Conservation (phyloP, 768 basidiomycete species). For the Boletus sp. region DNA sequence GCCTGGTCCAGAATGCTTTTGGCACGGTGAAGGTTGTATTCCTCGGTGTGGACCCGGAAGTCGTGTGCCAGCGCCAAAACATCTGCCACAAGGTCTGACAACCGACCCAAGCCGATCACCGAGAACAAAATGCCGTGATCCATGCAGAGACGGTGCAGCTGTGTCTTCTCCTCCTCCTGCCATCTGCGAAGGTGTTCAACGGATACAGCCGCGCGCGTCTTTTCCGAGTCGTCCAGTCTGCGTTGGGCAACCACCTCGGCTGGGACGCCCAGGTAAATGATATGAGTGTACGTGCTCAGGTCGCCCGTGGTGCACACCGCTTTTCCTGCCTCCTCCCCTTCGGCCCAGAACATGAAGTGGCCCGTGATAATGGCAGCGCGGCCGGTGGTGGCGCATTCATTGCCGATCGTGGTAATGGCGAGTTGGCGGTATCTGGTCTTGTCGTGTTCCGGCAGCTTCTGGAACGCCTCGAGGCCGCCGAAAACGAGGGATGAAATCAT, state of each 20-base stretch:
- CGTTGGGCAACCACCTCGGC: slow-evolving; percentile 13
- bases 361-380: slow-evolving; percentile 9
- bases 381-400: slow-evolving; percentile 11
- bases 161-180: slow-evolving; percentile 15
- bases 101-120: slow-evolving; percentile 11
- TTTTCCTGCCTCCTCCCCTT: slow-evolving; percentile 18
- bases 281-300: slow-evolving; percentile 17
- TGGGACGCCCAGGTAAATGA: slow-evolving; percentile 12
- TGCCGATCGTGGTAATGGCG: slow-evolving; percentile 9
- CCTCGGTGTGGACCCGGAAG: slow-evolving; percentile 12
- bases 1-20: slow-evolving; percentile 15
- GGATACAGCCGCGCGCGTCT: slow-evolving; percentile 7
- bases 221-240: slow-evolving; percentile 11
- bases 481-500: slow-evolving; percentile 13
- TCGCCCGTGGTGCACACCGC: slow-evolving; percentile 14
- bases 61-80: slow-evolving; percentile 9
- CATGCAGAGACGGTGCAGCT: slow-evolving; percentile 16
- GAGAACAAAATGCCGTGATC: slow-evolving; percentile 16
- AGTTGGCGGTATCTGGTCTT: slow-evolving; percentile 14
- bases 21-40: slow-evolving; percentile 13
- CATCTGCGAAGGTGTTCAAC: slow-evolving; percentile 14
- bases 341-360: slow-evolving; percentile 17
- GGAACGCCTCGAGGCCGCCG: slow-evolving; percentile 11
- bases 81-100: slow-evolving; percentile 11
- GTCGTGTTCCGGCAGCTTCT: slow-evolving; percentile 13